These are phyloP conservation scores for Aspergillus indologenus DNA, from an alignment of 495 filamentous ascomycete genomes.

Conservation along the genomic window DNA sequence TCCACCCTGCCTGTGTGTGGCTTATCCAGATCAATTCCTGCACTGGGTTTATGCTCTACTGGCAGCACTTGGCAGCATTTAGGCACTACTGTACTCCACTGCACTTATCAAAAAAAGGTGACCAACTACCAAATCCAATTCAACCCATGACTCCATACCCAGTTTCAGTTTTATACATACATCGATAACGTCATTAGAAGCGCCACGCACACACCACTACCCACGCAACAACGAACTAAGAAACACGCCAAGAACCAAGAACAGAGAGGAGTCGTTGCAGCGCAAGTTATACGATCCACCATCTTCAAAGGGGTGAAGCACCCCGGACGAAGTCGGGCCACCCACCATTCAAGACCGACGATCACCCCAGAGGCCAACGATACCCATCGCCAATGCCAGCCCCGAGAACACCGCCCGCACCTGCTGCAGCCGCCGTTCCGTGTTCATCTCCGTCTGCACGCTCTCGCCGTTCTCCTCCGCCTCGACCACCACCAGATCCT, in stretches of 20 bases:
- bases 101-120: no score
- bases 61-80: no score
- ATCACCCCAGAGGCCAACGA: slow-evolving; percentile 90
- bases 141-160: not conserved
- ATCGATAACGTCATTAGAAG: not conserved
- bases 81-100: no score
- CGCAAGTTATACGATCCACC: not conserved
- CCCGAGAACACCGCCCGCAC: slow-evolving; percentile 60
- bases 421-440: slow-evolving; percentile 58
- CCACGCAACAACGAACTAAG: not conserved
- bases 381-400: slow-evolving; percentile 66
- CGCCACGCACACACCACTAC: not conserved
- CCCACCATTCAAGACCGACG: slow-evolving; percentile 29
- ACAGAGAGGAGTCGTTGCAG: not conserved
- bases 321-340: no score
- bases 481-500: slow-evolving; percentile 58
- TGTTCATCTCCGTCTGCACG: slow-evolving; percentile 66
- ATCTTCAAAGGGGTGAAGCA: no score
- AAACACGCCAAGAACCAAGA: slow-evolving; percentile 3
- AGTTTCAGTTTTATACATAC: not conserved
- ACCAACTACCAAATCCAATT: not conserved
- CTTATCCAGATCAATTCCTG: not conserved
- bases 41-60: not conserved
- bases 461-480: slow-evolving; percentile 66
- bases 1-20: not conserved